Evolutionary conservation across 192 early-diverging fungal species (phyloP), one percentile per base, ranked within the genome.

Genomic region (Coemansia sp.): DNA sequence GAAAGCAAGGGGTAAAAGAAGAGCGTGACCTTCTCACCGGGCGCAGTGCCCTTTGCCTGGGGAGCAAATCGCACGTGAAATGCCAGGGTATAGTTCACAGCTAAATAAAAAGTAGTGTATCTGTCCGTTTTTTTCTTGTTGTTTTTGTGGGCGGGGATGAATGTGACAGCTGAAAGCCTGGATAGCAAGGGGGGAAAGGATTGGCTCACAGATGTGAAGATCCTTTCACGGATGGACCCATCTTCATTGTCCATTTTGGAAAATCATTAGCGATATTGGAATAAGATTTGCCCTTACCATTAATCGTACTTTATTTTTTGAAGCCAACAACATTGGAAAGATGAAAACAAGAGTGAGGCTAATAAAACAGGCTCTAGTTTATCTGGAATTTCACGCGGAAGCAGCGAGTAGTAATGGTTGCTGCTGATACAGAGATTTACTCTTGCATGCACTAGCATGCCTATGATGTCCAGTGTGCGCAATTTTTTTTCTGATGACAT

Each of bases 1-100:
- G 57, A 60, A 60, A 33, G 57, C 57, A 60, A 33, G 31, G 57
- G 57, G 53, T 29, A 29, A 13, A 31, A 31, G 16, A 15, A 36
- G 57, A 18, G 57, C 57, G 33, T 60, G 57, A 60, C 31, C 57
- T 8, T 5, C 57, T 15, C 29, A n/a, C n/a, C 31, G 33, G 13
- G 31, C 57, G 31, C 16, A 18, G 13, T 10, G 53, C 24, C 3
- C 13, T 44, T 44, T 8, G 12, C 31, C 57, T 60, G 31, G 57
- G 27, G 31, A 33, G 16, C 16, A 60, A 60, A 60, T 60, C 57
- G 3, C 57, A 60, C 33, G 57, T 60, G 57, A 60, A 60, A 60
- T 18, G 57, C 31, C 31, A 13, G 16, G 29, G 57, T 12, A 27
- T 15, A 11, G 53, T 29, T 34, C 57, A 60, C 57, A 60, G n/a